Percentiles rank a stretch among this genome's conserved stretches.
These are phyloP conservation scores for Dictyostelium brefeldianum DNA, from an alignment of 78 protist genomes.

Conservation along the genomic window DNA sequence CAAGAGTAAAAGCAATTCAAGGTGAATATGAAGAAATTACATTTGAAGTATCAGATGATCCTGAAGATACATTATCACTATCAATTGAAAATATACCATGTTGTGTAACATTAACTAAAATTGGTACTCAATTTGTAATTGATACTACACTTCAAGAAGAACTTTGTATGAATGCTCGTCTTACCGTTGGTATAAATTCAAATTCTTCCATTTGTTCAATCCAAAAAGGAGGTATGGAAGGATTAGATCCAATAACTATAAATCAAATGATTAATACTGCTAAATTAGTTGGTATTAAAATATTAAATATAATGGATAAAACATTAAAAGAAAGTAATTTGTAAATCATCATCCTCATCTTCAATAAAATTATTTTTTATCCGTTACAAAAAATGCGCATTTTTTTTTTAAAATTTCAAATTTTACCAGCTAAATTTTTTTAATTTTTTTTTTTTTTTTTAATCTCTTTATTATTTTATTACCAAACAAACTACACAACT, in stretches of 20 bases:
- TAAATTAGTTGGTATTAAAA: constrained; percentile 48
- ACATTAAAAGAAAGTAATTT: not conserved
- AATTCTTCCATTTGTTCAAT: constrained; percentile 73
- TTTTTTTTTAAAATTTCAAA: not conserved
- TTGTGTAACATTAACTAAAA: constrained; percentile 77
- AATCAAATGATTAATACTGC: constrained; percentile 79
- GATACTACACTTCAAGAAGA: constrained; percentile 87
- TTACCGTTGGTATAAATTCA: constrained; percentile 74
- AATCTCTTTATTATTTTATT: too few relatives aligned
- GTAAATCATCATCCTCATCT: too few relatives aligned
- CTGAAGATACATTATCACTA: constrained; percentile 14
- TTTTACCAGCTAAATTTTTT: not conserved
- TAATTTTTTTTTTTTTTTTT: not conserved
- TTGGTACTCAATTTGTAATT: constrained; percentile 76
- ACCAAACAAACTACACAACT: too few relatives aligned
- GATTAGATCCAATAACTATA: constrained; percentile 68
- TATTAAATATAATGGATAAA: constrained; percentile 49
- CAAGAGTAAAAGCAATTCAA: constrained; percentile 40
- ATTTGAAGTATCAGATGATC: constrained; percentile 75
- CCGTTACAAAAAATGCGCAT: not conserved
- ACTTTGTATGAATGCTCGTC: constrained; percentile 78
- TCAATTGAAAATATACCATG: constrained; percentile 53
- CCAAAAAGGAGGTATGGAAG: constrained; percentile 84
- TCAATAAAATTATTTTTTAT: too few relatives aligned
- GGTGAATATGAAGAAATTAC: constrained; percentile 63